These are phyloP conservation scores for Colletotrichum tanaceti DNA, from an alignment of 2,329 filamentous ascomycete genomes.

Conservation along the genomic window DNA sequence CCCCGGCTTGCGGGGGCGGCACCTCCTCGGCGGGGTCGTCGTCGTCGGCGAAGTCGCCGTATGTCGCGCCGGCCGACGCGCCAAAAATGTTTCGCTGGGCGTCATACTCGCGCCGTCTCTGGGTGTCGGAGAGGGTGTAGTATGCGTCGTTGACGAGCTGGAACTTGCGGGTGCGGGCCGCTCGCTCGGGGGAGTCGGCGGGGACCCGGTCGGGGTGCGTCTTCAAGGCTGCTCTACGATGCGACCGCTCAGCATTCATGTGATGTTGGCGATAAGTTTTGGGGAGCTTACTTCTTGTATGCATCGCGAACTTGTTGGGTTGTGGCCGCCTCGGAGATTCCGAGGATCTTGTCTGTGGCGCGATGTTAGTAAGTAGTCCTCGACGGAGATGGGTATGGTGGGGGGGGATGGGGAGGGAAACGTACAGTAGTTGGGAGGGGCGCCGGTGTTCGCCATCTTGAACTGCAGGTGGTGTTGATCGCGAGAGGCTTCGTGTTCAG, in stretches of 20 bases:
- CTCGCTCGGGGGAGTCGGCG: constrained; percentile 83
- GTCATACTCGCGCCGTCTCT: constrained; percentile 86
- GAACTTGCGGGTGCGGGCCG: constrained; percentile 85
- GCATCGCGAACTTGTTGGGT: constrained; percentile 89
- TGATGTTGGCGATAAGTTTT: not conserved
- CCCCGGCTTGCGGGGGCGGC: constrained; percentile 39
- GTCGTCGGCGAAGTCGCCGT: constrained; percentile 51
- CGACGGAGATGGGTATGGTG: constrained; percentile 4
- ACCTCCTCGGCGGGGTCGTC: constrained; percentile 48
- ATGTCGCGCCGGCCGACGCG: constrained; percentile 50
- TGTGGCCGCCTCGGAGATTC: constrained; percentile 77
- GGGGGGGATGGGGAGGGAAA: constrained; percentile 20
- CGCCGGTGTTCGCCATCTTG: constrained; percentile 45
- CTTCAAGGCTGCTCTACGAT: constrained; percentile 82
- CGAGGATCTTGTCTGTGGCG: constrained; percentile 76
- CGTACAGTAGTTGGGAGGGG: constrained; percentile 71
- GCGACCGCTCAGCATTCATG: constrained; percentile 40
- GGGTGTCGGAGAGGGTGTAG: constrained; percentile 85
- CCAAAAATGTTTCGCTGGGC: constrained; percentile 71
- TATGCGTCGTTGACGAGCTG: constrained; percentile 94
- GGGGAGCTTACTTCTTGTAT: constrained; percentile 79
- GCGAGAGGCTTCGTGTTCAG: constrained; percentile 3
- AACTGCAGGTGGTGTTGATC: not conserved
- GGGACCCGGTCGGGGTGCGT: constrained; percentile 94
- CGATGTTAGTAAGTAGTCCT: constrained; percentile 42